Conservation (phyloP, 495 filamentous ascomycete genomes). For the Talaromyces liani region DNA sequence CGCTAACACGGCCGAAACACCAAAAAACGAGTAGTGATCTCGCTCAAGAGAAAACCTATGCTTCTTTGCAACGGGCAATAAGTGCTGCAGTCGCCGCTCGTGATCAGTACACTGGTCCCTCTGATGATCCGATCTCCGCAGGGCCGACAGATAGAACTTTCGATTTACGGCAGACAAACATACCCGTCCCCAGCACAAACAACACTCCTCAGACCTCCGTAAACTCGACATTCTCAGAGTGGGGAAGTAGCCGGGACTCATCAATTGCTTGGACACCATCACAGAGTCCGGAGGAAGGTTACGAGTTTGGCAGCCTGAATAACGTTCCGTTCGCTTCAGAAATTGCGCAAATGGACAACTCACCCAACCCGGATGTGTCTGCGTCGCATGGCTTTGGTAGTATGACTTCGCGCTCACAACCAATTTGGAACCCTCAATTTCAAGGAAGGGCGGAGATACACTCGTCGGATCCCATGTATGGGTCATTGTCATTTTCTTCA, state of each 20-base stretch:
- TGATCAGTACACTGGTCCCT: conserved; percentile 19
- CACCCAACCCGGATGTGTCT: conserved; percentile 8
- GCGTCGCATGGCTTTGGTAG: conserved; percentile 1
- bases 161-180: background rate
- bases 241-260: conserved; percentile 25
- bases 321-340: conserved; percentile 13
- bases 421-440: conserved; percentile 2
- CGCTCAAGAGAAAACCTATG: conserved; percentile 37
- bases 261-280: conserved; percentile 27
- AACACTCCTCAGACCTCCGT: conserved; percentile 13
- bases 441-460: conserved; percentile 3
- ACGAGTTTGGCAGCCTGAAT: conserved; percentile 17
- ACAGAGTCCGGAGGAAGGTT: conserved; percentile 22
- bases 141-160: background rate
- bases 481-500: conserved; percentile 10
- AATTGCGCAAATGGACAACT: conserved; percentile 14
- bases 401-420: background rate
- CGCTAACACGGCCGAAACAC: conserved; percentile 21
- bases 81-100: conserved; percentile 37
- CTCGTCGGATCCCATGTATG: conserved; percentile 7
- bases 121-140: background rate
- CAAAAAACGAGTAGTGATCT: conserved; percentile 37
- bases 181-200: background rate
- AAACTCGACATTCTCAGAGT: conserved; percentile 24
- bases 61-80: conserved; percentile 37